Evolutionary conservation across 2,329 filamentous ascomycete genomes (phyloP).

Genomic region (Nemania bipapillata): DNA sequence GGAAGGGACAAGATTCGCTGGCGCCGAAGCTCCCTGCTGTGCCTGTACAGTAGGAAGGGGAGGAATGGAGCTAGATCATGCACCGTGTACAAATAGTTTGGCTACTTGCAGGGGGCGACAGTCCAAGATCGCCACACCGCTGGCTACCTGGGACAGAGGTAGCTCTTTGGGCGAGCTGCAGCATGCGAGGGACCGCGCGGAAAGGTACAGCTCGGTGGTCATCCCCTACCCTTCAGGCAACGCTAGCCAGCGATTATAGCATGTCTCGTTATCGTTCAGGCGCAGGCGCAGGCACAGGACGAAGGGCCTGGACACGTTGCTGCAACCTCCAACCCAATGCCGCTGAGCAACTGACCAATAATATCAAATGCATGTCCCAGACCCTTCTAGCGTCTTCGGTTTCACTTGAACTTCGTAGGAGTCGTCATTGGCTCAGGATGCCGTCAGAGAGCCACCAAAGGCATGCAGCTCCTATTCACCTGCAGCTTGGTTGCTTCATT

Average conservation of each 20-base stretch:
- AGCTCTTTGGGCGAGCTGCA: slow-evolving; percentile 33
- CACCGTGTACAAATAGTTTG: slow-evolving; percentile 47
- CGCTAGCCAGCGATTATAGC: slow-evolving; percentile 28
- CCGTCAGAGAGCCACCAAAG: slow-evolving; percentile 36
- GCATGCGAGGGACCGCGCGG: slow-evolving; percentile 34
- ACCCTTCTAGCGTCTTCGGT: slow-evolving; percentile 54
- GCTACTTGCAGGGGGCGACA: slow-evolving; percentile 38
- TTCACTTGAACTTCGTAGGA: slow-evolving; percentile 49
- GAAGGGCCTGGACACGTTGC: slow-evolving; percentile 48
- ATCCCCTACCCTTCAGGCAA: slow-evolving; percentile 23
- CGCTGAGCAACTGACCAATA: slow-evolving; percentile 29
- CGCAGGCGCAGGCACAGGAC: slow-evolving; percentile 39
- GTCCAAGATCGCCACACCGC: slow-evolving; percentile 47
- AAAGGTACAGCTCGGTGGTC: slow-evolving; percentile 40
- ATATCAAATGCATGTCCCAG: slow-evolving; percentile 47
- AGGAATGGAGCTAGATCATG: slow-evolving; percentile 35
- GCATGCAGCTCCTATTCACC: slow-evolving; percentile 55
- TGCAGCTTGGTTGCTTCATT: slow-evolving; percentile 48
- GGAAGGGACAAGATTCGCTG: slow-evolving; percentile 39
- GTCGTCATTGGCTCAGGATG: slow-evolving; percentile 47
- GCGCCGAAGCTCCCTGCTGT: not conserved
- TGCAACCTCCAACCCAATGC: slow-evolving; percentile 38
- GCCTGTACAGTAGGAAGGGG: not conserved
- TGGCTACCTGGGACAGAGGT: slow-evolving; percentile 44
- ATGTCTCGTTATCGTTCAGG: slow-evolving; percentile 22